A percentile compares a stretch with the other conserved stretches of the same genome.
phyloP scores from a whole-genome alignment of 2,329 filamentous ascomycete genomes.

The Paracamarosporium sp. region DNA sequence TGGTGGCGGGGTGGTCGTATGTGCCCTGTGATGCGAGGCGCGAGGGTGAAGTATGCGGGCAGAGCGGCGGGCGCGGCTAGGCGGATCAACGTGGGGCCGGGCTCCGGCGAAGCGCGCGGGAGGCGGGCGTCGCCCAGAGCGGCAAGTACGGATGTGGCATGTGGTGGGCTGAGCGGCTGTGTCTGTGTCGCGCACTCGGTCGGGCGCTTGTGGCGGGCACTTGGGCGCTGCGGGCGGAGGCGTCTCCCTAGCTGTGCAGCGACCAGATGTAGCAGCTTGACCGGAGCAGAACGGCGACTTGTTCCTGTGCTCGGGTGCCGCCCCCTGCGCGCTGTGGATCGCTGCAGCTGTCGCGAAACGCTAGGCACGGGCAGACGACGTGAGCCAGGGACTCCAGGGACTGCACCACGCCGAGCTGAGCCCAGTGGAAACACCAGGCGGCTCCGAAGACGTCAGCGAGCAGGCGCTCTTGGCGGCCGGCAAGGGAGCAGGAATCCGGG shows the following conservation, averaged over 20 bases:
- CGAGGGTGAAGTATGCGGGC: conserved; percentile 7
- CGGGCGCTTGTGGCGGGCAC: neutral
- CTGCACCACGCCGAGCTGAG: neutral
- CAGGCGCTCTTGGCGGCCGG: conserved; percentile 12
- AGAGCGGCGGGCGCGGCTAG: neutral
- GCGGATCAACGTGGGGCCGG: neutral
- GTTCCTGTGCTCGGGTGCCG: neutral
- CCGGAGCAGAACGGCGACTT: neutral
- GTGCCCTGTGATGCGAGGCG: conserved; percentile 3
- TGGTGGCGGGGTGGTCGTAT: conserved; percentile 28
- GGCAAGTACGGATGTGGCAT: neutral
- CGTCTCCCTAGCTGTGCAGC: neutral
- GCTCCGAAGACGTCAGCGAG: conserved; percentile 13
- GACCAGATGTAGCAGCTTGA: neutral
- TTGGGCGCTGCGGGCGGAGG: neutral
- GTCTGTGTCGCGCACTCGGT: conserved; percentile 2
- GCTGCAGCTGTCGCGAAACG: neutral
- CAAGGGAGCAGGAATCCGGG: conserved; percentile 16
- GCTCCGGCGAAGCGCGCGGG: conserved; percentile 6
- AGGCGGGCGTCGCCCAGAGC: neutral
- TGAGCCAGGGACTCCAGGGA: neutral
- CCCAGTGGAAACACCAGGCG: neutral
- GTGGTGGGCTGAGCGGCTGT: neutral
- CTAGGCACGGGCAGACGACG: neutral
- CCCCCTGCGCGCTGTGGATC: neutral